Evolutionary conservation across 1,139 yeast species (phyloP).

Genomic region (Zygotorulaspora mrakii): DNA sequence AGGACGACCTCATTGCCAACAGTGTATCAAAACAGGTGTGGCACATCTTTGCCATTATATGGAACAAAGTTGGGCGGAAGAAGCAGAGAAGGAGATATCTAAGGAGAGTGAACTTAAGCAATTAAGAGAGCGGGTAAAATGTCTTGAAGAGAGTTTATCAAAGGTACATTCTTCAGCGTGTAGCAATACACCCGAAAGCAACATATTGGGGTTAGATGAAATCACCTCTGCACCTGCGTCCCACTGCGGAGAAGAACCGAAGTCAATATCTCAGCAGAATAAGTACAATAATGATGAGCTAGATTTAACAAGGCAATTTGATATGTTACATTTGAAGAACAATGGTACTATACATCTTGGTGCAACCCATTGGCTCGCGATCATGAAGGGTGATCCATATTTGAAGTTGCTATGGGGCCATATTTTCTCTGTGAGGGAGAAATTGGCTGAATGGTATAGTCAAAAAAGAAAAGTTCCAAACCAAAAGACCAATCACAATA

Average conservation of each 20-base stretch:
- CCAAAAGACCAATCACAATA: slow-evolving; percentile 6
- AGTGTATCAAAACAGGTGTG: slow-evolving; percentile 68
- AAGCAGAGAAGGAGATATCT: slow-evolving; percentile 51
- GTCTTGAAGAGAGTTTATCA: slow-evolving; percentile 33
- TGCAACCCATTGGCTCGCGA: slow-evolving; percentile 51
- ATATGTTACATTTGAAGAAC: slow-evolving; percentile 48
- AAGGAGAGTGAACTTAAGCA: slow-evolving; percentile 36
- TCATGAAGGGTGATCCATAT: slow-evolving; percentile 51
- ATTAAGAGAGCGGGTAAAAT: slow-evolving; percentile 34
- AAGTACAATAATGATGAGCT: slow-evolving; percentile 38
- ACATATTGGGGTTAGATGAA: slow-evolving; percentile 13
- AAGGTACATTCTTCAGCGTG: slow-evolving; percentile 28
- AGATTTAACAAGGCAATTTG: slow-evolving; percentile 46
- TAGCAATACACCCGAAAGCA: slow-evolving; percentile 21
- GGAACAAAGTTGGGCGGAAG: slow-evolving; percentile 53
- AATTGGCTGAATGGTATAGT: slow-evolving; percentile 36
- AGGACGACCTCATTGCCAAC: slow-evolving; percentile 60
- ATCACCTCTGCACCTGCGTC: slow-evolving; percentile 3
- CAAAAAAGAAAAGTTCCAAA: slow-evolving; percentile 22
- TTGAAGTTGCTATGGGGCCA: slow-evolving; percentile 50
- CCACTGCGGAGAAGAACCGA: slow-evolving; percentile 15
- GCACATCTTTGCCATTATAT: slow-evolving; percentile 70
- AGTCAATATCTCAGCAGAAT: slow-evolving; percentile 8
- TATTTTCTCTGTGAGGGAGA: slow-evolving; percentile 47
- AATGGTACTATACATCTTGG: slow-evolving; percentile 50